Evolutionary conservation across 305 asterid genomes (phyloP).

Genomic region (Rubia balearica): DNA sequence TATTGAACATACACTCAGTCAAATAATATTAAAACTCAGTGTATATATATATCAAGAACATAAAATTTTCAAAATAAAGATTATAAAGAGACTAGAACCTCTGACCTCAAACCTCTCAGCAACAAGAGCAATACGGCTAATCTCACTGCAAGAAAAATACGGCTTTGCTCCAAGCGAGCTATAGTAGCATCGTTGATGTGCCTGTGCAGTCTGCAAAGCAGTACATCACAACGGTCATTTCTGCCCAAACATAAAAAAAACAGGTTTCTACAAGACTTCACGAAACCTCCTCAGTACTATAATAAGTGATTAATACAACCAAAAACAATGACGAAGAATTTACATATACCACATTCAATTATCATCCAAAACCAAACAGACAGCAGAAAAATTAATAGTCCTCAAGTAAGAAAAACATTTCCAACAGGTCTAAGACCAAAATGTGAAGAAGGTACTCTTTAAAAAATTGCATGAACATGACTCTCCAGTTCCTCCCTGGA

Average conservation of each 20-base stretch:
- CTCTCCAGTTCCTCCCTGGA: neutral
- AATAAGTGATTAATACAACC: neutral
- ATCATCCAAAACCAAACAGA: neutral
- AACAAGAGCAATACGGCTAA: too few relatives aligned
- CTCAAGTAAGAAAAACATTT: neutral
- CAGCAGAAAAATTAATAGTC: neutral
- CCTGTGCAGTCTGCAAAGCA: conserved; percentile 60
- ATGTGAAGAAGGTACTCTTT: too few relatives aligned
- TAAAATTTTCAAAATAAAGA: too few relatives aligned
- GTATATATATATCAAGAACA: too few relatives aligned
- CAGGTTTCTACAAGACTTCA: neutral
- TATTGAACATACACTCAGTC: too few relatives aligned
- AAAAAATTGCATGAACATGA: neutral
- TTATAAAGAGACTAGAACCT: too few relatives aligned
- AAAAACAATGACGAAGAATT: neutral
- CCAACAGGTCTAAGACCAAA: neutral
- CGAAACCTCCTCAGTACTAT: too few relatives aligned
- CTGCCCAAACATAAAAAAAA: neutral
- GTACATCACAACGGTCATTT: neutral
- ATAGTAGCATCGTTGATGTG: conserved; percentile 78
- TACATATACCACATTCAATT: neutral
- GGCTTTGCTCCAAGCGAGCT: conserved; percentile 87
- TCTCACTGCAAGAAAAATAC: conserved; percentile 78
- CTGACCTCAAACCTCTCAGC: too few relatives aligned
- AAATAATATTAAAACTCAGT: too few relatives aligned